Evolutionary conservation across 177 flowering plant genomes (phyloP), one percentile per base, ranked within the genome.

Genomic region (Vitis hybrid): DNA sequence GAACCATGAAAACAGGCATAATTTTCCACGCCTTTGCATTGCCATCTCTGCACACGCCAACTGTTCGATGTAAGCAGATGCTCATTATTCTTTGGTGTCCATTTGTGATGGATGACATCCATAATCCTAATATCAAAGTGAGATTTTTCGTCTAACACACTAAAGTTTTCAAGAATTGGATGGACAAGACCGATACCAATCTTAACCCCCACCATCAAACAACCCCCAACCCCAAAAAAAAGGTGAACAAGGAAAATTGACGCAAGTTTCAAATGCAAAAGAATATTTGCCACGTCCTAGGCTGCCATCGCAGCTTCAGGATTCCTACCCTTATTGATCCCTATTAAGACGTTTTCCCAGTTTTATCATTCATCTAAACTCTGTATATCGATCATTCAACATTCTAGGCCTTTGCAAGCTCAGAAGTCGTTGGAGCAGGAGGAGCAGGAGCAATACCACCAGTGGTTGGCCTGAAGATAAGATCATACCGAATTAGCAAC

Each of bases 381-480:
- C 15, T 57, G 11, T n/a, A 18, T 32, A 52, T 56, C 15, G 61
- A 72, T 45, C 56, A 19, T 64, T 32, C 15, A 34, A 54, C 48
- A 39, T 51, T 72, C 64, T 79, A 84, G 10, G 62, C 79, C 76
- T 85, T 81, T 39, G 83, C 83, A 57, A 70, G 77, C 49, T 64
- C 78, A 55, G 87, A 51, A 39, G 76, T 45, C 69, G 76, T 80
- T 19, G 80, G 18, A 51, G 80, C 79, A 55, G 81, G 60, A 56
- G 82, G 72, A 64, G 79, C 75, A 23, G 89, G 89, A 61, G 91
- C 73, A 71, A 73, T 88, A 56, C 97, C 97, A 68, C 97, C 97
- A 72, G 97, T 92, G 30, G 97, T 92, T 68, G 97, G 95, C 84
- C 95, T 92, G 88, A 51, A 74, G 62, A 32, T 23, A 17, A 59